phyloP scores from a whole-genome alignment of 441 rosid genomes.

The Bruguiera hainesii region DNA sequence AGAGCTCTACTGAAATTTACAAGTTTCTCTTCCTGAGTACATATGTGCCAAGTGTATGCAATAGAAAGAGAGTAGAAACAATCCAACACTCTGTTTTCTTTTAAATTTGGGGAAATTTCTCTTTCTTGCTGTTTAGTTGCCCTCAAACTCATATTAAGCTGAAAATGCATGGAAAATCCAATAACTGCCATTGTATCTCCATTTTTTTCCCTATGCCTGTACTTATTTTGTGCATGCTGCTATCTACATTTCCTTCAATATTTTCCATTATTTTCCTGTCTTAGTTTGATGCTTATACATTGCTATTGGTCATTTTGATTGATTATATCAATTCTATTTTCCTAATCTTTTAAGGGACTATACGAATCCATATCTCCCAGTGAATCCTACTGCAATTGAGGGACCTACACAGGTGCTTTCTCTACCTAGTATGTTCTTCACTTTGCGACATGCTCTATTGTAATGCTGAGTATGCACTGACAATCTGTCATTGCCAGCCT shows the following conservation, averaged over 20 bases:
- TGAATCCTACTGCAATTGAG: slow-evolving; percentile 93
- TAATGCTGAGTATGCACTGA: slow-evolving; percentile 9
- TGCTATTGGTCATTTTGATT: slow-evolving; percentile 8
- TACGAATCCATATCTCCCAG: slow-evolving; percentile 97
- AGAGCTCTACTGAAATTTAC: too few relatives aligned
- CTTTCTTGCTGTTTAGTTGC: too few relatives aligned
- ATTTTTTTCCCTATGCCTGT: neutral
- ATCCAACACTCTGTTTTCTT: too few relatives aligned
- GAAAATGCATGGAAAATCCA: too few relatives aligned
- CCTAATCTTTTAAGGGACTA: slow-evolving; percentile 62
- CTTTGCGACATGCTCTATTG: slow-evolving; percentile 7
- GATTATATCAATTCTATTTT: slow-evolving; percentile 13
- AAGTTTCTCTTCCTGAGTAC: too few relatives aligned
- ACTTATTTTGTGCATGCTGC: neutral
- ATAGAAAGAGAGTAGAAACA: too few relatives aligned
- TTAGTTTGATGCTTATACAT: slow-evolving; percentile 12
- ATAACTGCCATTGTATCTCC: too few relatives aligned
- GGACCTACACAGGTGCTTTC: slow-evolving; percentile 68
- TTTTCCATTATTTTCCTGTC: too few relatives aligned
- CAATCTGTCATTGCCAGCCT: slow-evolving; percentile 48
- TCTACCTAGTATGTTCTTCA: neutral
- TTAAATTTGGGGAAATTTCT: too few relatives aligned
- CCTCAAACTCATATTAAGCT: too few relatives aligned
- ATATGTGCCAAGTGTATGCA: too few relatives aligned
- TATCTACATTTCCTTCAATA: too few relatives aligned